Evolutionary conservation across 148 eudicot species (phyloP), one percentile per base, ranked within the genome.

Genomic region (Fagopyrum homotropicum): DNA sequence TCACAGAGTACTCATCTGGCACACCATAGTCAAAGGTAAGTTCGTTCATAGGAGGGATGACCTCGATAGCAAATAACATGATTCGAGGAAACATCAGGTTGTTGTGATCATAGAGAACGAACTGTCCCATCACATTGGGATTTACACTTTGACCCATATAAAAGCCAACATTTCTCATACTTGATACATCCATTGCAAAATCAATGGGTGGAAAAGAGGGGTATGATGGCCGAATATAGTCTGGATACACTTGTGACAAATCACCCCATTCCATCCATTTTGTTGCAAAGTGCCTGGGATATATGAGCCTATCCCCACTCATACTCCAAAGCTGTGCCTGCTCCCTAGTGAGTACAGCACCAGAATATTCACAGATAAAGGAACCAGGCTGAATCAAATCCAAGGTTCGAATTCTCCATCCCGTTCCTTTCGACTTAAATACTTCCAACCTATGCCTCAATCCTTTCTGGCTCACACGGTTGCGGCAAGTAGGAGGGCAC

Each of bases 181-280:
- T 85, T 7, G 98, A 91, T 51, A 90, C 94, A 82, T 93, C 97
- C 88, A 93, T 82, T 4, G 98, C 98, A 77, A 85, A 87, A 79
- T 91, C 95, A 80, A 91, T 69, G 55, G 92, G 92, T 76, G 98
- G 93, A 75, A 87, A 77, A 15, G 89, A 81, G 11, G 95, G 97
- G 76, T 81, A 76, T 1, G 86, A 47, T 29, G 97, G 97, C 68
- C 75, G 78, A 73, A 85, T 85, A 84, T 88, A 91, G 51, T 87
- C 88, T 0, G 88, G 63, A 74, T 80, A 89, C 55, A 91, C 73
- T 69, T 78, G 78, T 3, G 97, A 83, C 61, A 93, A 72, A 84
- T 93, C 86, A 26, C 98, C 98, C 98, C 97, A 91, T 81, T 93
- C 93, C 35, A 82, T 70, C 98, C 98, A 93, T 54, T 85, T 88